Evolutionary conservation across 1,284 basidiomycete genomes (phyloP), one percentile per base, ranked within the genome.

Genomic region (Filobasidium uniguttulatum): DNA sequence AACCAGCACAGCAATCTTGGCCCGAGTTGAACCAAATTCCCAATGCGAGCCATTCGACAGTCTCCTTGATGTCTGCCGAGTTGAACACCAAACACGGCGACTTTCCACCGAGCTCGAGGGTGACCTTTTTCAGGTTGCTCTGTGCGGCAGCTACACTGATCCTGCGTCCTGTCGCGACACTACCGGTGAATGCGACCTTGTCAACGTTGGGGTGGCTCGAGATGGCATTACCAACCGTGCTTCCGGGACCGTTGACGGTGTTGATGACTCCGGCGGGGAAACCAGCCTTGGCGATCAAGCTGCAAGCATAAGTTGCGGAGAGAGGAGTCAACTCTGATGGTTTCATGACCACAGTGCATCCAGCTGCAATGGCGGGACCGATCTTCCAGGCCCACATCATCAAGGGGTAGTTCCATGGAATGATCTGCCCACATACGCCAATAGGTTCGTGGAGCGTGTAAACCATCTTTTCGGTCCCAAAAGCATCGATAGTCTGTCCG

Each of bases 221-320:
- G 55, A 93, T 75, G 26, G 87, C 85, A 22, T 85, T 82, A 34
- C 93, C 93, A 52, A 86, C 89, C 45, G 86, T 74, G 45, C 73
- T 63, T 20, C 93, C 93, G 50, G 84, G 75, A 29, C 89, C 88
- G 4, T 82, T 80, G 17, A 90, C 74, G 26, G 84, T 83, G 71
- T 94, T 94, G 59, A 96, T 65, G n/a, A 93, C 90, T 28, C 91
- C 90, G 8, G 86, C 78, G 3, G 91, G 91, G 67, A 90, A 87
- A 23, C 88, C 88, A 54, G 57, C 57, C 51, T 65, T 62, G 40
- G 55, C 53, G 29, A 56, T 58, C 14, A 64, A 55, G 44, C 62
- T 58, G 41, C 57, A 59, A 75, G 64, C 69, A 82, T 80, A 59
- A 47, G 90, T 74, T 15, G 88, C 87, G 26, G 88, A 86, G 38